Percentiles rank a stretch among this genome's conserved stretches.
These are phyloP conservation scores for Colletotrichum zoysiae DNA, from an alignment of 2,329 filamentous ascomycete genomes.

Conservation along the genomic window DNA sequence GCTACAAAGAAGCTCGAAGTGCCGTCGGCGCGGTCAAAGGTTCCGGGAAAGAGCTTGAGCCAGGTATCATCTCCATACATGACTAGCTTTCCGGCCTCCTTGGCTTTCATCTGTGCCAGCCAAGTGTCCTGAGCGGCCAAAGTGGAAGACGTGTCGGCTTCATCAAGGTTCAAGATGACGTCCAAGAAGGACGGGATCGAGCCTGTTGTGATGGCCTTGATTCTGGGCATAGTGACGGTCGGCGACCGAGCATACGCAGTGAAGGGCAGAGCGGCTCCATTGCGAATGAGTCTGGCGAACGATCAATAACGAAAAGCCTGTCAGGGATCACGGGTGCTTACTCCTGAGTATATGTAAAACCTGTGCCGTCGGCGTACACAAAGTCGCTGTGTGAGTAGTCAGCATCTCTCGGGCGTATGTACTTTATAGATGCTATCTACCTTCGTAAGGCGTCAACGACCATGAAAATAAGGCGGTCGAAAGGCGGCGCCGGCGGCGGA, in stretches of 20 bases:
- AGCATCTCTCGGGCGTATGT: conserved; percentile 23
- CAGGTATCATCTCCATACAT: conserved; percentile 99
- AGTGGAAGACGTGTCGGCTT: conserved; percentile 91
- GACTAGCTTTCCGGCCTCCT: conserved; percentile 78
- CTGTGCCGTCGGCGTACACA: conserved; percentile 84
- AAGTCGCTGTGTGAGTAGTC: conserved; percentile 77
- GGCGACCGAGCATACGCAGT: conserved; percentile 96
- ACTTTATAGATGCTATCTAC: conserved; percentile 57
- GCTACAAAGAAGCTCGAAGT: conserved; percentile 99
- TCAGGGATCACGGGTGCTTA: conserved; percentile 54
- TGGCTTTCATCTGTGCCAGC: conserved; percentile 90
- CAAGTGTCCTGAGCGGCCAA: conserved; percentile 93
- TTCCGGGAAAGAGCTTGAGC: conserved; percentile 93
- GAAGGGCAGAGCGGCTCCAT: conserved; percentile 88
- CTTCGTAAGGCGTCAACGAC: conserved; percentile 95
- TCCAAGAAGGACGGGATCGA: conserved; percentile 99
- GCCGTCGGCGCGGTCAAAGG: conserved; percentile 88
- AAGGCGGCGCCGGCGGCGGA: conserved; percentile 73
- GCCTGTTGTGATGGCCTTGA: conserved; percentile 97
- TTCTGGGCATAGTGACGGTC: conserved; percentile 97
- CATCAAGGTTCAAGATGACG: conserved; percentile 95
- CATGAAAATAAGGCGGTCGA: conserved; percentile 96
- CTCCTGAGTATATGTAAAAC: conserved; percentile 91
- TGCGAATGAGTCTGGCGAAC: conserved; percentile 79
- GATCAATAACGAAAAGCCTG: conserved; percentile 1